These are phyloP conservation scores for Cladosporium sp. DNA, from an alignment of 2,329 filamentous ascomycete species.

Conservation along the genomic window DNA sequence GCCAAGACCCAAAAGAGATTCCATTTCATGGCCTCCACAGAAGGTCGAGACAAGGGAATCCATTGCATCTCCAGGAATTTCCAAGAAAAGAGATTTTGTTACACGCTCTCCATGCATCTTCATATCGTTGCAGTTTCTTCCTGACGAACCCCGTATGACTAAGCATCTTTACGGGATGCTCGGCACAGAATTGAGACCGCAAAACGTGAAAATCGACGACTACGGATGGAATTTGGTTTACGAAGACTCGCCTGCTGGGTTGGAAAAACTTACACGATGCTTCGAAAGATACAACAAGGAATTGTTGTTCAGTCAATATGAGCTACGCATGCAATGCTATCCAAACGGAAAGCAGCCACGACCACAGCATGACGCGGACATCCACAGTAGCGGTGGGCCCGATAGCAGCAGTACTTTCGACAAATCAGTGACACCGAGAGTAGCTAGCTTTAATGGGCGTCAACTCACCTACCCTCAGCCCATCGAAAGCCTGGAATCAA, in stretches of 20 bases:
- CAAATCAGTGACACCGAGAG: neutral
- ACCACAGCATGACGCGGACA: neutral
- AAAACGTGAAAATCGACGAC: slow-evolving; percentile 24
- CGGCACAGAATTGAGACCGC: neutral
- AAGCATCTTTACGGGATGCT: slow-evolving; percentile 25
- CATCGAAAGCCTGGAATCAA: neutral
- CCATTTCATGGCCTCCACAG: neutral
- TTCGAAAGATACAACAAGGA: slow-evolving; percentile 15
- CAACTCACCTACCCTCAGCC: neutral
- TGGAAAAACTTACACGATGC: slow-evolving; percentile 16
- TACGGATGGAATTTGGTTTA: slow-evolving; percentile 31
- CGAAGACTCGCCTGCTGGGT: slow-evolving; percentile 17
- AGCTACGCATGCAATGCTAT: slow-evolving; percentile 21
- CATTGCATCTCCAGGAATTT: neutral
- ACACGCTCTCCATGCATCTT: slow-evolving; percentile 29
- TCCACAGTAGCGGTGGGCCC: neutral
- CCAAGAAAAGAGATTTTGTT: neutral
- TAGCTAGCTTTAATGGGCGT: neutral
- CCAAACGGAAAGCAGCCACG: slow-evolving; percentile 8
- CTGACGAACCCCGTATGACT: slow-evolving; percentile 17
- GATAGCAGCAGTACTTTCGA: neutral
- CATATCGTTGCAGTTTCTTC: slow-evolving; percentile 26
- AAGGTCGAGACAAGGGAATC: neutral
- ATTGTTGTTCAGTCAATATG: slow-evolving; percentile 20
- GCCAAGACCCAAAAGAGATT: slow-evolving; percentile 13